A percentile compares a stretch with the other conserved stretches of the same genome.
phyloP scores from a whole-genome alignment of 352 stramenopile species.

The Lagenidium giganteum region DNA sequence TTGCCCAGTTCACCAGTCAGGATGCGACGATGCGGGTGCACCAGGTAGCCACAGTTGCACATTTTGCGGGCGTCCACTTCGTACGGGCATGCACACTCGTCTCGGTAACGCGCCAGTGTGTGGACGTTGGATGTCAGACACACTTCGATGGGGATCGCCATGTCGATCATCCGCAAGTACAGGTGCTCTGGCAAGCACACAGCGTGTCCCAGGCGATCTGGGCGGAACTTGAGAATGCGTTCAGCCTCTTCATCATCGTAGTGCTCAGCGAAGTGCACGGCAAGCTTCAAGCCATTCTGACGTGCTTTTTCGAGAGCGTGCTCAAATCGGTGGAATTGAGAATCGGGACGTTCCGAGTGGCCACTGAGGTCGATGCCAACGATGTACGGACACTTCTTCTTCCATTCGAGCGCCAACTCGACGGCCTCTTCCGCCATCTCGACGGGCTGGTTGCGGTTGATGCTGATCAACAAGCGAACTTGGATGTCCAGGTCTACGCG shows the following conservation, averaged over 20 bases:
- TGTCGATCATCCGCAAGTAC: conserved; percentile 56
- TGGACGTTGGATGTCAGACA: conserved; percentile 94
- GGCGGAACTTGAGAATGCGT: conserved; percentile 83
- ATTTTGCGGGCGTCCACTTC: conserved; percentile 37
- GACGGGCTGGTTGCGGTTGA: conserved; percentile 75
- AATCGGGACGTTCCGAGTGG: conserved; percentile 71
- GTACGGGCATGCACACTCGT: conserved; percentile 25
- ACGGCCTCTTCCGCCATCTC: conserved; percentile 62
- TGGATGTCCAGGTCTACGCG: conserved; percentile 57
- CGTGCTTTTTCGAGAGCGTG: conserved; percentile 64
- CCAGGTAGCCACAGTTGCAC: conserved; percentile 61
- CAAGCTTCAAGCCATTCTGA: conserved; percentile 72
- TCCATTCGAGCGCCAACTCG: conserved; percentile 44
- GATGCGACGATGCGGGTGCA: conserved; percentile 76
- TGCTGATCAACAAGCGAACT: conserved; percentile 73
- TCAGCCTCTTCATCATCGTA: conserved; percentile 75
- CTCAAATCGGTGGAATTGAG: conserved; percentile 84
- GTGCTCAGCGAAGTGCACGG: conserved; percentile 92
- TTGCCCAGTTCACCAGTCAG: conserved; percentile 24
- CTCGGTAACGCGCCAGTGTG: conserved; percentile 82
- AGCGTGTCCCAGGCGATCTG: conserved; percentile 90
- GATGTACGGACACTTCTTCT: conserved; percentile 44
- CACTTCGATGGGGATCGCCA: conserved; percentile 88
- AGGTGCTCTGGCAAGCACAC: conserved; percentile 73
- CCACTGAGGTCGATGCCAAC: conserved; percentile 85